Conservation (phyloP, 2,329 filamentous ascomycete species). For the Fusarium domesticum region DNA sequence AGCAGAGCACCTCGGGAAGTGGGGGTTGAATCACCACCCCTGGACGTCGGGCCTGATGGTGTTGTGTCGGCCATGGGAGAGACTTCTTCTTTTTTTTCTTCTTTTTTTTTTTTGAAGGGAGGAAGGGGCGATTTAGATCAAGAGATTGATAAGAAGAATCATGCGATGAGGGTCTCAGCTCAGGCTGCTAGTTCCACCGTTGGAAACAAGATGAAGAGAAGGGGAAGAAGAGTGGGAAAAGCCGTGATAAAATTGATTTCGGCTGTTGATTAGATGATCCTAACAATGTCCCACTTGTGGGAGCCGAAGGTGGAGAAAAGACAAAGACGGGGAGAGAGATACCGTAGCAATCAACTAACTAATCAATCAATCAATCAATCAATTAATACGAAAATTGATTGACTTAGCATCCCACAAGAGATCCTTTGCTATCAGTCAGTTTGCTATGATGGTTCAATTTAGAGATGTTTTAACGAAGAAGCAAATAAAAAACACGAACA, state of each 20-base stretch:
- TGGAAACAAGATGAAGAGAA: not conserved
- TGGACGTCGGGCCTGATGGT: slow-evolving; percentile 5
- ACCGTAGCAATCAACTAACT: not conserved
- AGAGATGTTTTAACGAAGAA: slow-evolving; percentile 4
- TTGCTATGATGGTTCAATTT: not conserved
- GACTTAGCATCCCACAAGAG: not conserved
- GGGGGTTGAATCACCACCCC: slow-evolving; percentile 9
- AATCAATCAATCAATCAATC: not conserved
- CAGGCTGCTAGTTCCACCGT: no score
- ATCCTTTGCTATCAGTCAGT: not conserved
- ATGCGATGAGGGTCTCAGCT: no score
- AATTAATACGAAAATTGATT: not conserved
- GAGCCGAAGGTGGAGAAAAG: not conserved
- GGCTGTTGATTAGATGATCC: not conserved
- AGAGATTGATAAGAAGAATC: not conserved
- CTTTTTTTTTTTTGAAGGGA: not conserved
- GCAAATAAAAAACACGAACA: not conserved
- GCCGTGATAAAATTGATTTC: not conserved
- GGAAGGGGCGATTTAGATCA: no score
- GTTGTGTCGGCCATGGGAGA: slow-evolving; percentile 7
- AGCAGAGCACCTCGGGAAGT: slow-evolving; percentile 10
- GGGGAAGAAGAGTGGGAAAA: not conserved
- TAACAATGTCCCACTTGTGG: slow-evolving; percentile 4
- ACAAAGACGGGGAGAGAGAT: not conserved
- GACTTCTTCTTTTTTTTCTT: no score